Percentiles rank a stretch among this genome's conserved stretches.
Conservation (phyloP, 2,329 filamentous ascomycete species). For the Alternaria alternata region DNA sequence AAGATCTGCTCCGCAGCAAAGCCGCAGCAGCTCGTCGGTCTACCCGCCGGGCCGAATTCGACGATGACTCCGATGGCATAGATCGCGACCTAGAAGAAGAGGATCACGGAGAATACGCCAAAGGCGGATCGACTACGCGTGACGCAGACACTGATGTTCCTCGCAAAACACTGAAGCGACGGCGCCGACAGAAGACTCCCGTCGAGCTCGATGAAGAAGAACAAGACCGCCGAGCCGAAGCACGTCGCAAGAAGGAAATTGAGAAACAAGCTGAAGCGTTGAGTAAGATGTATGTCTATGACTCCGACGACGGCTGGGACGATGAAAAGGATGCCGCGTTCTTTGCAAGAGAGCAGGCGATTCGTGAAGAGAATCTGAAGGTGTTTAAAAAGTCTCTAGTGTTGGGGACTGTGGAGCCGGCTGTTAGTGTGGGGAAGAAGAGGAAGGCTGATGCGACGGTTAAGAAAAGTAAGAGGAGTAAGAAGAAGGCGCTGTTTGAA, state of each 20-base stretch:
- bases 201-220: slow-evolving; percentile 70
- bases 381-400: slow-evolving; percentile 57
- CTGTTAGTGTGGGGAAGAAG: slow-evolving; percentile 37
- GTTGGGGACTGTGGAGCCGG: slow-evolving; percentile 51
- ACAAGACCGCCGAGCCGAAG: slow-evolving; percentile 66
- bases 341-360: slow-evolving; percentile 76
- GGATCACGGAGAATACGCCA: slow-evolving; percentile 69
- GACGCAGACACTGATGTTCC: slow-evolving; percentile 61
- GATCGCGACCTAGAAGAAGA: slow-evolving; percentile 62
- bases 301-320: slow-evolving; percentile 87
- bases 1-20: slow-evolving; percentile 81
- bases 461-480: slow-evolving; percentile 42
- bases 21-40: slow-evolving; percentile 54
- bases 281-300: slow-evolving; percentile 80
- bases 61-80: slow-evolving; percentile 72
- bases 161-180: slow-evolving; percentile 64
- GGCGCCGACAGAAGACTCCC: slow-evolving; percentile 62
- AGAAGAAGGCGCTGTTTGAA: slow-evolving; percentile 42
- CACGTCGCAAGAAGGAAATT: slow-evolving; percentile 71
- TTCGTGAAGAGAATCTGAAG: slow-evolving; percentile 65
- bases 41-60: slow-evolving; percentile 66
- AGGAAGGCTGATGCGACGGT: slow-evolving; percentile 40
- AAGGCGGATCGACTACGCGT: slow-evolving; percentile 70
- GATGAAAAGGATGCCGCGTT: slow-evolving; percentile 76
- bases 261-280: slow-evolving; percentile 84